These are phyloP conservation scores for Phytophthora citrophthora DNA, from an alignment of 352 stramenopile genomes.

Conservation along the genomic window DNA sequence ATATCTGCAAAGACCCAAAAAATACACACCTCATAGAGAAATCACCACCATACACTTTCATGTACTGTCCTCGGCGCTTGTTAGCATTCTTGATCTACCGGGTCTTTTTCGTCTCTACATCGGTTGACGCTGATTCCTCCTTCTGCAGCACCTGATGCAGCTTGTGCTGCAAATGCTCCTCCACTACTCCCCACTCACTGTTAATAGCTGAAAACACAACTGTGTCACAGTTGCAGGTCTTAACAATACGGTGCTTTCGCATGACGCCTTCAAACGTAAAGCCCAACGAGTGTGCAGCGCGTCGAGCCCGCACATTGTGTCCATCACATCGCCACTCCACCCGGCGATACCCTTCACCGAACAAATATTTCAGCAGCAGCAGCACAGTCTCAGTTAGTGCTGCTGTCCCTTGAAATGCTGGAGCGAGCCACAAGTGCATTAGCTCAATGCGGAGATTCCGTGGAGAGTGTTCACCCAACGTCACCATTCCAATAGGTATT, in stretches of 20 bases:
- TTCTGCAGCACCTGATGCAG: slow-evolving; percentile 31
- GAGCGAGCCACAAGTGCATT: slow-evolving; percentile 80
- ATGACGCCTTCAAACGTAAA: slow-evolving; percentile 91
- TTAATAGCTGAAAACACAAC: slow-evolving; percentile 88
- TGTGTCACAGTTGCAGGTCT: slow-evolving; percentile 87
- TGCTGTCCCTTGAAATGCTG: slow-evolving; percentile 70
- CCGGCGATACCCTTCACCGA: slow-evolving; percentile 78
- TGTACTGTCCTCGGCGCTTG: background rate
- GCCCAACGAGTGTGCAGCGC: slow-evolving; percentile 78
- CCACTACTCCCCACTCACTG: slow-evolving; percentile 81
- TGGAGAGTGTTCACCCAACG: slow-evolving; percentile 78
- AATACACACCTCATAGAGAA: slow-evolving; percentile 34
- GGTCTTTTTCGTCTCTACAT: slow-evolving; percentile 42
- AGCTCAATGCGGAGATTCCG: slow-evolving; percentile 80
- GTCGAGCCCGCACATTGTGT: slow-evolving; percentile 85
- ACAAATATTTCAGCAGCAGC: slow-evolving; percentile 77
- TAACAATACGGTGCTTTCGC: slow-evolving; percentile 86
- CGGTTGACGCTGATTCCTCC: slow-evolving; percentile 11
- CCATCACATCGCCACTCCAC: slow-evolving; percentile 90
- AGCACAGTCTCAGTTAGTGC: slow-evolving; percentile 68
- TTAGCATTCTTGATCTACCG: slow-evolving; percentile 22
- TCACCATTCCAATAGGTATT: slow-evolving; percentile 79
- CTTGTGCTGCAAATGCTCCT: slow-evolving; percentile 69
- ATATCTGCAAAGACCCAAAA: slow-evolving; percentile 1
- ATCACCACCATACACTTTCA: slow-evolving; percentile 5